Evolutionary conservation across 2,329 filamentous ascomycete genomes (phyloP).

Genomic region (Diaporthe humulicola): DNA sequence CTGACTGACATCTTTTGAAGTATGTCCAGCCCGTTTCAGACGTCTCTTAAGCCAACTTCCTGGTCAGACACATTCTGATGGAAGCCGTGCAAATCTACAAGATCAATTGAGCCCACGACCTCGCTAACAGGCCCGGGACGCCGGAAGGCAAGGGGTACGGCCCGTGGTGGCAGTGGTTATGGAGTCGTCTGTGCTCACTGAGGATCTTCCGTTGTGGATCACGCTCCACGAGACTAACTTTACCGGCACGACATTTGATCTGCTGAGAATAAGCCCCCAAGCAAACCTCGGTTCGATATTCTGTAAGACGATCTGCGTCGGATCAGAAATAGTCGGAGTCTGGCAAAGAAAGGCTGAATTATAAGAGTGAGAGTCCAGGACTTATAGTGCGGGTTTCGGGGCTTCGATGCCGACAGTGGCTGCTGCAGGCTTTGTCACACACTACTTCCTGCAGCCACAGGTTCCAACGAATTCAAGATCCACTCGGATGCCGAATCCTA

Average conservation of each 20-base stretch:
- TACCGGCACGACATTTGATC: neutral
- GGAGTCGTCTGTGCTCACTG: neutral
- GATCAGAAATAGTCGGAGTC: neutral
- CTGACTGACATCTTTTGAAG: neutral
- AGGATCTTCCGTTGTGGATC: neutral
- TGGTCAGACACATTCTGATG: neutral
- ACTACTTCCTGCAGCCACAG: neutral
- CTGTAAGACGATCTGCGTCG: neutral
- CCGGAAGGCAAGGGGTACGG: neutral
- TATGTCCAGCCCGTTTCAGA: no score
- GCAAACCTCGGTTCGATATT: neutral
- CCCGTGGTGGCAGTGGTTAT: slow-evolving; percentile 12
- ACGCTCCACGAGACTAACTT: slow-evolving; percentile 1
- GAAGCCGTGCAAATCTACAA: neutral
- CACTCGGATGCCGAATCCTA: neutral
- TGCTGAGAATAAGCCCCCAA: neutral
- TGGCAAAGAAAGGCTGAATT: neutral
- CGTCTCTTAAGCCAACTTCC: no score
- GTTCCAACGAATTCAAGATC: neutral
- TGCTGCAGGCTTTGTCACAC: neutral
- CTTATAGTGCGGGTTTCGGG: no score
- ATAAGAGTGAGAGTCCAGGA: neutral
- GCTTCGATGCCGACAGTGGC: neutral
- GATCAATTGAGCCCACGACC: neutral
- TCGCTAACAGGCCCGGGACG: neutral